phyloP scores from a whole-genome alignment of 192 early-diverging fungal genomes.

The Linnemannia zychae region DNA sequence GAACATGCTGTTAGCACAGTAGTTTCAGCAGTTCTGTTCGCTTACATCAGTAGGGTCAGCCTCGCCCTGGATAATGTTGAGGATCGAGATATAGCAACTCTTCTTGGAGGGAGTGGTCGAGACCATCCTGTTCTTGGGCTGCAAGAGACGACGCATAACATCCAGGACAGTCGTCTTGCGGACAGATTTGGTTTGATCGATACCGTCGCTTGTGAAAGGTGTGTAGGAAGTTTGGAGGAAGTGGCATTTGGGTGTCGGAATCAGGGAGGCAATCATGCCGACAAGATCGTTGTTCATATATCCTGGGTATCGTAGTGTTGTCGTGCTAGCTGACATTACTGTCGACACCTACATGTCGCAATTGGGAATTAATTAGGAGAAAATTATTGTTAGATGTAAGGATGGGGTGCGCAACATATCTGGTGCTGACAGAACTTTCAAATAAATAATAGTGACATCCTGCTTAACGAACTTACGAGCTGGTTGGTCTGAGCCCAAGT shows the following conservation, averaged over 20 bases:
- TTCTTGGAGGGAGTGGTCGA: constrained; percentile 92
- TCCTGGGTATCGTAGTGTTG: constrained; percentile 96
- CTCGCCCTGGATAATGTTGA: constrained; percentile 99
- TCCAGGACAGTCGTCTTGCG: constrained; percentile 98
- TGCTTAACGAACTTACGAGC: constrained; percentile 69
- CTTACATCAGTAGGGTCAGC: constrained; percentile 95
- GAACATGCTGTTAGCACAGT: no score
- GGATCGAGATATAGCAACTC: constrained; percentile 96
- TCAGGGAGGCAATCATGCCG: constrained; percentile 93
- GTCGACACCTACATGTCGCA: constrained; percentile 82
- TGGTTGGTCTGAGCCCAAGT: constrained; percentile 97
- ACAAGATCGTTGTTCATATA: constrained; percentile 99
- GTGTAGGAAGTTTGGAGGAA: constrained; percentile 96
- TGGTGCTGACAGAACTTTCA: no score
- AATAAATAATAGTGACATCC: background rate
- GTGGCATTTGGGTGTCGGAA: constrained; percentile 98
- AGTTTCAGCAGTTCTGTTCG: background rate
- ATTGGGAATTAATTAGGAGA: background rate
- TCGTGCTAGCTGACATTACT: constrained; percentile 97
- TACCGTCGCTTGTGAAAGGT: constrained; percentile 94
- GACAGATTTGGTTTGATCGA: constrained; percentile 92
- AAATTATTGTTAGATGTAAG: background rate
- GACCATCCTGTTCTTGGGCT: constrained; percentile 98
- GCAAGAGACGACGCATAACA: constrained; percentile 96
- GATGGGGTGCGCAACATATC: no score